phyloP scores from a whole-genome alignment of 495 filamentous ascomycete genomes.

The Oidiodendron maius region DNA sequence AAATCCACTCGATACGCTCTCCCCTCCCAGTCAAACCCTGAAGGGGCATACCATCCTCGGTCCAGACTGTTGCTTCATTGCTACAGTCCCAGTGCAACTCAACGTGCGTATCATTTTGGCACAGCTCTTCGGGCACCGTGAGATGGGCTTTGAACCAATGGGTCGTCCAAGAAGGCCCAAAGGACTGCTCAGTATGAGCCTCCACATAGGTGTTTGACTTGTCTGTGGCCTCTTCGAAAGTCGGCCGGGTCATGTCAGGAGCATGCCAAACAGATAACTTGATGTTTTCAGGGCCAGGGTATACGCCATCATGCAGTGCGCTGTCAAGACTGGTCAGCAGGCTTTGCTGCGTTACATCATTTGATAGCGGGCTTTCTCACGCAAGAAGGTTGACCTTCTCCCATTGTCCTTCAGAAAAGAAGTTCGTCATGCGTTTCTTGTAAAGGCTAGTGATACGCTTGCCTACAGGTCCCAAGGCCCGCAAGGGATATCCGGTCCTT shows the following conservation, averaged over 20 bases:
- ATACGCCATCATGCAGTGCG: constrained; percentile 2
- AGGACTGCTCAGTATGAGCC: constrained; percentile 41
- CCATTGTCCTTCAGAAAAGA: constrained; percentile 76
- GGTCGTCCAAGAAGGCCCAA: constrained; percentile 75
- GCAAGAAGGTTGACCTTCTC: constrained; percentile 65
- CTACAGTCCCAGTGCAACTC: constrained; percentile 74
- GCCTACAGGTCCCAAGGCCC: constrained; percentile 47
- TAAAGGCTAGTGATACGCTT: constrained; percentile 82
- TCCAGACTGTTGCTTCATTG: constrained; percentile 68
- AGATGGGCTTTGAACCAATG: constrained; percentile 68
- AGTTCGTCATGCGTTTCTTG: constrained; percentile 74
- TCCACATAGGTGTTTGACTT: constrained; percentile 4
- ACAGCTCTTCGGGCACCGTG: constrained; percentile 48
- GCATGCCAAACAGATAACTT: constrained; percentile 80
- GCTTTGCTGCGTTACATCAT: constrained; percentile 2
- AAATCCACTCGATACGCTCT: constrained; percentile 64
- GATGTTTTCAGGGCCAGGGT: constrained; percentile 61
- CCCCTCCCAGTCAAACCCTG: constrained; percentile 69
- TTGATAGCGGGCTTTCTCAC: constrained; percentile 22
- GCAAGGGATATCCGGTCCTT: constrained; percentile 30
- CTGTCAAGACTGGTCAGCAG: neutral
- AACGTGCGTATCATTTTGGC: constrained; percentile 51
- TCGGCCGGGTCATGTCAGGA: constrained; percentile 66
- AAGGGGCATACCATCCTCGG: constrained; percentile 59
- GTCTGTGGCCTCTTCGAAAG: constrained; percentile 77